Percentiles rank a stretch among this genome's conserved stretches.
phyloP scores from a whole-genome alignment of 2,329 filamentous ascomycete species.

The Paraphaeosphaeria sporulosa region DNA sequence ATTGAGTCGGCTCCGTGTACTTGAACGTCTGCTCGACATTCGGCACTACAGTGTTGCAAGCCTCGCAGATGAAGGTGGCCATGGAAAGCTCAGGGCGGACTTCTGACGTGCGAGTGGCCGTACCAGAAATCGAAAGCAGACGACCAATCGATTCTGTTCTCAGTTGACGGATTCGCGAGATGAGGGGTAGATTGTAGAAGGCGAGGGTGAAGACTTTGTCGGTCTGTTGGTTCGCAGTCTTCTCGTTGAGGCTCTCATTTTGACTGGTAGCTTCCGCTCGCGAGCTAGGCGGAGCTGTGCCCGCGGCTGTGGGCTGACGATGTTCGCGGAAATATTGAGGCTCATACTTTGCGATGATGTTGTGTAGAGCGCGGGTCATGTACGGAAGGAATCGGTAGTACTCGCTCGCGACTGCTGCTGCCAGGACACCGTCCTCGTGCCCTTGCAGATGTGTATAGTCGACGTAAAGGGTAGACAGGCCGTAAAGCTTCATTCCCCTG shows the following conservation, averaged over 20 bases:
- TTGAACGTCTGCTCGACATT: conserved; percentile 98
- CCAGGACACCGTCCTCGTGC: conserved; percentile 80
- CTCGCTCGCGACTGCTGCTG: conserved; percentile 84
- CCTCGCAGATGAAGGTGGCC: conserved; percentile 91
- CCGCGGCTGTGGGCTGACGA: conserved; percentile 78
- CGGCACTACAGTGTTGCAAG: conserved; percentile 81
- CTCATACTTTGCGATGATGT: conserved; percentile 92
- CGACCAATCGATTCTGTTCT: conserved; percentile 91
- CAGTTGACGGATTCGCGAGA: conserved; percentile 84
- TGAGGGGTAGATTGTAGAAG: conserved; percentile 90
- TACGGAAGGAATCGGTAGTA: conserved; percentile 97
- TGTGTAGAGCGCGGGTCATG: conserved; percentile 86
- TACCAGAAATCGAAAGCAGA: conserved; percentile 93
- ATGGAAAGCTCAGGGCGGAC: conserved; percentile 92
- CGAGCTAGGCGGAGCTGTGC: conserved; percentile 74
- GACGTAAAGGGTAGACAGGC: conserved; percentile 85
- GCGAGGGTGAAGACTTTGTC: conserved; percentile 94
- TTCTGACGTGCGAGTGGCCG: conserved; percentile 95
- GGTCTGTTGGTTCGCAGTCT: conserved; percentile 91
- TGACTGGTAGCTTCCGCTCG: conserved; percentile 63
- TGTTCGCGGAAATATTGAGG: conserved; percentile 93
- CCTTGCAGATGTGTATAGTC: conserved; percentile 84
- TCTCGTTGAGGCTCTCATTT: conserved; percentile 66
- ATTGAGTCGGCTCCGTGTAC: conserved; percentile 96
- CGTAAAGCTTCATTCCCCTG: conserved; percentile 74